Base-by-base conservation (phyloP, 2,329 filamentous ascomycete species). In the Lachnellula cervina region DNA sequence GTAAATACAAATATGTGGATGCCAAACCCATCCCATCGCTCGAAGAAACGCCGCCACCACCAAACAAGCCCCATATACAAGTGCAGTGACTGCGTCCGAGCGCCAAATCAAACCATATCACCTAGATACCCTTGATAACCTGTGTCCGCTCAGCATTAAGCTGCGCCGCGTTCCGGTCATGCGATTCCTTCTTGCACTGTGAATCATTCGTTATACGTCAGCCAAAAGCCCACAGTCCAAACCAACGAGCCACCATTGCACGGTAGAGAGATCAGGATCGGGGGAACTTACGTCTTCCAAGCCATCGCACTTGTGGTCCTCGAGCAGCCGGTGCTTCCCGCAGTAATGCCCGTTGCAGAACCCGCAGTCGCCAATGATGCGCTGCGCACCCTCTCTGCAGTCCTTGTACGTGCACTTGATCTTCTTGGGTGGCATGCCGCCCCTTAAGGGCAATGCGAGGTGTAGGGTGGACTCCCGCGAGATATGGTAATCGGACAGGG, bases 271-370 rank as follows among this genome's bases (percentile, higher is more conserved):
- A 17, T 44, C 19, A 23, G 48, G 21, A 47, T 54, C 52, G 49
- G 60, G 58, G 55, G 62, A 55, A 77, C 84, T 77, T 77, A 87
- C 84, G 76, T 96, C 89, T 78, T 97, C 94, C 55, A 99, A 79
- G 42, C 91, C 91, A 62, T 83, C 84, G 77, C 94, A 99, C 76
- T 90, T 90, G 77, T 99, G 94, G 66, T 93, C 89, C 74, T 99
- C 94, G 62, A 97, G 76, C 76, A 97, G 82, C 55, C 94, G 83
- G 76, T 99, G 94, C 77, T 91, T 96, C 66, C 90, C 90, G 76
- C 94, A 99, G 79, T 90, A 97, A 72, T 95, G 89, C 46, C 92
- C 91, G 54, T 87, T 80, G 78, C 94, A 99, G 79, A 97, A 97
- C 59, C 86, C 87, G 76, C 94, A 99, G 77, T 97, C 93, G 53